Evolutionary conservation across 305 asterid genomes (phyloP).

Genomic region (Fraxinus angustifolia): DNA sequence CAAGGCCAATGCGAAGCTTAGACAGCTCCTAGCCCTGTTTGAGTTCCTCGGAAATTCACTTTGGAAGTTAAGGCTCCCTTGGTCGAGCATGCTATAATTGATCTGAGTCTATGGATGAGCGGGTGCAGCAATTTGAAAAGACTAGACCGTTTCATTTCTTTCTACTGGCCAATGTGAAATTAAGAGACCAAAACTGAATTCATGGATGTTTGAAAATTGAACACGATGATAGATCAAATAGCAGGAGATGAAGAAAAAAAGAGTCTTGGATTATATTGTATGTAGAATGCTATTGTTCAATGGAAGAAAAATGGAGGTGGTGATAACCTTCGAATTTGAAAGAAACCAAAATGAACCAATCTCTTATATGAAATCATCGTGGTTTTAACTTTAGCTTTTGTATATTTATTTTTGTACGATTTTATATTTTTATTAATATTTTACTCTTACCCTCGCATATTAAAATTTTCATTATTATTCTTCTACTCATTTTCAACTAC

Average conservation of each 20-base stretch:
- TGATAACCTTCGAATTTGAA: too few relatives aligned
- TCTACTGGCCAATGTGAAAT: not conserved
- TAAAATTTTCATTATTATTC: too few relatives aligned
- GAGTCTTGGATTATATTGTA: not conserved
- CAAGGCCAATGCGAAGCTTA: not conserved
- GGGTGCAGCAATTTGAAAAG: not conserved
- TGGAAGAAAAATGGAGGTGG: not conserved
- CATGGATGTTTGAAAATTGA: not conserved
- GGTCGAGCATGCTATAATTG: not conserved
- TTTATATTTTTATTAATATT: too few relatives aligned
- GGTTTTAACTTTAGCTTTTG: too few relatives aligned
- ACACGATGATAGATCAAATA: not conserved
- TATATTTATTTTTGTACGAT: too few relatives aligned
- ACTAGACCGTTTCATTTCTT: not conserved
- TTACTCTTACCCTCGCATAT: too few relatives aligned
- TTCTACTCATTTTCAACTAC: too few relatives aligned
- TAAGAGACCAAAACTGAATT: not conserved
- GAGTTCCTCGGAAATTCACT: not conserved
- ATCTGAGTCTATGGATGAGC: not conserved
- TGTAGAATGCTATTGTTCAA: too few relatives aligned
- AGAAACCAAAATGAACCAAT: too few relatives aligned
- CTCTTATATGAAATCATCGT: too few relatives aligned
- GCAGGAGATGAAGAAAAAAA: not conserved
- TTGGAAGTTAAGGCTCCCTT: not conserved
- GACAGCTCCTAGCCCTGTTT: not conserved